Evolutionary conservation across 192 early-diverging fungal genomes (phyloP), one percentile per base, ranked within the genome.

Genomic region (Backusella liffmaniae): DNA sequence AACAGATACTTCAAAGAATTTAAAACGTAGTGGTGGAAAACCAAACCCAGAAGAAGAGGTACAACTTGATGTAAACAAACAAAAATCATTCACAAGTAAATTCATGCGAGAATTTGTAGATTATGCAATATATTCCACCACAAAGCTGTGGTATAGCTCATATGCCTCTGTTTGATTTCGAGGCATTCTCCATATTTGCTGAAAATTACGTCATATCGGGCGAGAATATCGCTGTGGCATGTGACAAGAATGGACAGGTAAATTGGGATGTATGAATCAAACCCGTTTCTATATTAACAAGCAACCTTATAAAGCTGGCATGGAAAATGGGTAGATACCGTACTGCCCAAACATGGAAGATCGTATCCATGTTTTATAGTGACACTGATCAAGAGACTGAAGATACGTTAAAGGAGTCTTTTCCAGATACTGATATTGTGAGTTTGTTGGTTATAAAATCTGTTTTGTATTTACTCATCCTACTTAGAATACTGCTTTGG

Each of bases 291-390:
- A 51, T 10, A 18, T 7, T 71, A 15, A 49, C 4, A 30, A 18
- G 29, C 42, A 23, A 10, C 9, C 5, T 15, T 21, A 30, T 49
- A 46, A 70, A 93, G 85, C 69, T 89, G 39, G 93, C 93, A 4
- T 83, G 83, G 78, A 84, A 91, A 62, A 77, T 90, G 32, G 87
- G 88, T 46, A 79, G 84, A 42, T 88, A 85, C 51, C 82, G 89
- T 30, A 87, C 89, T 7, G 85, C 92, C 7, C 92, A 94, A 73
- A 92, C 93, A 5, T 95, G 94, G 94, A 91, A 85, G 29, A 88
- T 94, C 6, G 67, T 95, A 5, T 82, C 89, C 36, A 71, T 94
- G 29, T 84, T 94, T 53, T 93, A 87, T 76, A 87, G 66, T 62
- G 67, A 70, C 51, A 66, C 41, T 37, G 73, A 65, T 18, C 51